Base-by-base conservation (phyloP, 768 basidiomycete genomes). In the Pleurotus citrinopileatus region DNA sequence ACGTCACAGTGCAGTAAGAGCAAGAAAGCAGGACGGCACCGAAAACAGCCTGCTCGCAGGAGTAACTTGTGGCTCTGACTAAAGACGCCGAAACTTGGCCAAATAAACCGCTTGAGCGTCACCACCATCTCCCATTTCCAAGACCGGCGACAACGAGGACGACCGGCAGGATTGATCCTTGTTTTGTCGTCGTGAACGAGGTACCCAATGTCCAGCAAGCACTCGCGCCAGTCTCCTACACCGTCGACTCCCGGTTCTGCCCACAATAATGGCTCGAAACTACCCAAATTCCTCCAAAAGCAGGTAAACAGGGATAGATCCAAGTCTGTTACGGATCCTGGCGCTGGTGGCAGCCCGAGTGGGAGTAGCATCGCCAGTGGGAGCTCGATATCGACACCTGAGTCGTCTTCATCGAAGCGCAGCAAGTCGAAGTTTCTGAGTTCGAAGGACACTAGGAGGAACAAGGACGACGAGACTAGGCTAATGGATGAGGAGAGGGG, bases 221-320 rank as follows among this genome's bases (percentile, higher is more conserved):
- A 74, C 57, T 58, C 75, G 40, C 77, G 78, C 63, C 68, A 71
- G 52, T 67, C 73, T 19, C 68, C 73, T 37, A 65, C 73, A 23
- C 67, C 79, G 50, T 65, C 75, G 46, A 70, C 78, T 40, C 73
- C 79, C 23, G 63, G 69, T 34, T 65, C 70, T 38, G 63, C 70
- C 23, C 62, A 62, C 38, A 74, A 73, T n/a, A n/a, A n/a, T 62
- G 57, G 68, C 52, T 80, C 82, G 29, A 87, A 85, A 66, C 70
- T 89, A 3, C 75, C 84, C 63, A 86, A 79, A 64, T 86, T 89
- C 61, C 73, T 89, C 7, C 83, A 87, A 63, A 87, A 85, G 57
- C 77, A 80, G 22, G 61, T 64, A 67, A 27, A 66, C 61, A 45
- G 85, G 42, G 86, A 87, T 70, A 73, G 85, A 57, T 79, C 81